Percentiles rank a stretch among this genome's conserved stretches.
Evolutionary conservation across 2,329 filamentous ascomycete species (phyloP).

Genomic region (Penicillium sp.): DNA sequence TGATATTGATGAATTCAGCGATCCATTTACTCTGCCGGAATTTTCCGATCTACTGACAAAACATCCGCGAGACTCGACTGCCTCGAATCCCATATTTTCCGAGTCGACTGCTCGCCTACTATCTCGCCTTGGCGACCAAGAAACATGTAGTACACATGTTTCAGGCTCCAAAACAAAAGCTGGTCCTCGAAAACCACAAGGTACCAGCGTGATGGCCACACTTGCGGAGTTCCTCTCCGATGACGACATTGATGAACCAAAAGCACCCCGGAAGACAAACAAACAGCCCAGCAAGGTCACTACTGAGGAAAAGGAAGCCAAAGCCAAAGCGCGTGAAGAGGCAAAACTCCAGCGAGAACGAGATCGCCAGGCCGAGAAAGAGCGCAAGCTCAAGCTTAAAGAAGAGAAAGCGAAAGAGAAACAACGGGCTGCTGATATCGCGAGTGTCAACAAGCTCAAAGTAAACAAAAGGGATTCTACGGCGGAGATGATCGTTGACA

Average conservation of each 20-base stretch:
- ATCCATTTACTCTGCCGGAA: slow-evolving; percentile 28
- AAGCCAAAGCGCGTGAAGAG: slow-evolving; percentile 55
- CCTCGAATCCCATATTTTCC: slow-evolving; percentile 34
- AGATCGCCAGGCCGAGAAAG: slow-evolving; percentile 59
- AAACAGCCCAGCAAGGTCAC: slow-evolving; percentile 44
- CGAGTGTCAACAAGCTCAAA: slow-evolving; percentile 70
- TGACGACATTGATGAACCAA: slow-evolving; percentile 49
- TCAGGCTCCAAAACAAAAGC: not conserved
- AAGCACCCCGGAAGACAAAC: slow-evolving; percentile 35
- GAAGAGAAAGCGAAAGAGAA: slow-evolving; percentile 64
- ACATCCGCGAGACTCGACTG: slow-evolving; percentile 16
- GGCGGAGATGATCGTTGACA: slow-evolving; percentile 73
- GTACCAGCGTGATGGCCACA: not conserved
- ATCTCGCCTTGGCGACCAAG: slow-evolving; percentile 28
- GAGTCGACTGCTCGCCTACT: slow-evolving; percentile 43
- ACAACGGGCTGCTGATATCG: slow-evolving; percentile 63
- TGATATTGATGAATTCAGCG: slow-evolving; percentile 36
- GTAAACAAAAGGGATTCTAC: slow-evolving; percentile 72
- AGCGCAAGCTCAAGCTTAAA: slow-evolving; percentile 44
- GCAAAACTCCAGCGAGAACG: slow-evolving; percentile 50
- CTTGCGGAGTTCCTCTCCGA: slow-evolving; percentile 21
- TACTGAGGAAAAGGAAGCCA: slow-evolving; percentile 42
- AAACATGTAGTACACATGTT: not conserved
- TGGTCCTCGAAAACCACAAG: slow-evolving; percentile 12
- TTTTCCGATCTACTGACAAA: slow-evolving; percentile 29